These are phyloP conservation scores for Solanum pennellii DNA, from an alignment of 257 asterid species.

Conservation along the genomic window DNA sequence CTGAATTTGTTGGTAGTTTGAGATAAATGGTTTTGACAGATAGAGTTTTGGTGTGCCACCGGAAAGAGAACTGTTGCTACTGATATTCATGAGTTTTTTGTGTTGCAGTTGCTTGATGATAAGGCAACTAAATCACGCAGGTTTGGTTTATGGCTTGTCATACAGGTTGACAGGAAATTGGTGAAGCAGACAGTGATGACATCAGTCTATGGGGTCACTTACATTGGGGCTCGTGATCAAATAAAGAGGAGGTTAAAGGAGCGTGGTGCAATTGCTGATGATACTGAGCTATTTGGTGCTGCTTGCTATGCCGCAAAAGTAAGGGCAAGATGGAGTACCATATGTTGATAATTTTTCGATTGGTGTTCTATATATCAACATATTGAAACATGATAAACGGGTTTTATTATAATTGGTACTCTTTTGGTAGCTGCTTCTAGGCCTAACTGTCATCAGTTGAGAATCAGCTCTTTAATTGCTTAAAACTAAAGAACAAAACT, in stretches of 20 bases:
- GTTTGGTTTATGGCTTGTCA: slow-evolving; percentile 1
- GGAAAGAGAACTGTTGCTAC: background rate
- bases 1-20: background rate
- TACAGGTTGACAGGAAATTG: slow-evolving; percentile 90
- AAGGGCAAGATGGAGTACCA: slow-evolving; percentile 11
- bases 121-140: background rate
- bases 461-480: background rate
- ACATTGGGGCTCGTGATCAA: slow-evolving; percentile 95
- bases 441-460: background rate
- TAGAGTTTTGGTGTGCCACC: background rate
- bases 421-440: background rate
- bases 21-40: background rate
- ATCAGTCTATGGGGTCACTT: slow-evolving; percentile 98
- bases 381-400: background rate
- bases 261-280: slow-evolving; percentile 60
- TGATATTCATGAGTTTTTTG: background rate
- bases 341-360: background rate
- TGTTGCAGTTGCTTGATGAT: background rate
- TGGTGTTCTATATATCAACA: background rate
- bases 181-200: slow-evolving; percentile 99
- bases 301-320: slow-evolving; percentile 96
- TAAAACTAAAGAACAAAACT: background rate
- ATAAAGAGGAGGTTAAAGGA: slow-evolving; percentile 85
- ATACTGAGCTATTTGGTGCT: slow-evolving; percentile 60
- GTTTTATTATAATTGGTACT: background rate